A percentile compares a stretch with the other conserved stretches of the same genome.
Evolutionary conservation across 768 basidiomycete species (phyloP).

Genomic region (Hirschioporus abietinus): DNA sequence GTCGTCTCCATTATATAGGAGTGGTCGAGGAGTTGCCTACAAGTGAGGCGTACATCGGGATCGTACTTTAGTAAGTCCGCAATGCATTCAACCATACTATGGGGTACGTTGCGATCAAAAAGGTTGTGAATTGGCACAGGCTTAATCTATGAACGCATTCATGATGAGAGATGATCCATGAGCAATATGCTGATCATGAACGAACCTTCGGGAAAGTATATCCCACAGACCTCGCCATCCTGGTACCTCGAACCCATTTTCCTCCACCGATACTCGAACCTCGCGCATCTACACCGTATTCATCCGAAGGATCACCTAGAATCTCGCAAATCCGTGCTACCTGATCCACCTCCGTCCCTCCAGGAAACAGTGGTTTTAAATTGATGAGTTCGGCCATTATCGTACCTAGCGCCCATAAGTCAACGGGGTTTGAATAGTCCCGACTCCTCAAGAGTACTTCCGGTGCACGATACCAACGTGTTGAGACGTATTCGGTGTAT

Average conservation of each 20-base stretch:
- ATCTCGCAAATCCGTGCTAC: conserved; percentile 85
- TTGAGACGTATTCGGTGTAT: conserved; percentile 98
- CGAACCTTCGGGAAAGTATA: conserved; percentile 88
- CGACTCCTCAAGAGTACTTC: conserved; percentile 89
- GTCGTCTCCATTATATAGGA: conserved; percentile 81
- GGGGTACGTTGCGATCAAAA: conserved; percentile 75
- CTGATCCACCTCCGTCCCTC: conserved; percentile 89
- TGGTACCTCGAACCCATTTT: conserved; percentile 77
- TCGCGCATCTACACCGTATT: conserved; percentile 72
- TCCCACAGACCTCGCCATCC: conserved; percentile 81
- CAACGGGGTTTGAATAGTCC: conserved; percentile 95
- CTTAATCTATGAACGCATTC: conserved; percentile 37
- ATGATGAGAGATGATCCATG: conserved; percentile 12
- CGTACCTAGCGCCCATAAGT: conserved; percentile 99
- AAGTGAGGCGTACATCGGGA: conserved; percentile 80
- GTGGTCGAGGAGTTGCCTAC: conserved; percentile 82
- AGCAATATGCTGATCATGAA: conserved; percentile 12
- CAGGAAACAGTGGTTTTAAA: conserved; percentile 92
- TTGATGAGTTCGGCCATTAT: conserved; percentile 98
- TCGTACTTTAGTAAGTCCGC: conserved; percentile 89
- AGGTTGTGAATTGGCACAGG: conserved; percentile 66
- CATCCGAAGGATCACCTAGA: conserved; percentile 85
- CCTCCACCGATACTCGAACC: conserved; percentile 79
- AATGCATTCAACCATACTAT: conserved; percentile 86
- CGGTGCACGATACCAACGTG: conserved; percentile 99